phyloP scores from a whole-genome alignment of 2,329 filamentous ascomycete genomes.

The Calonectria honghensis region DNA sequence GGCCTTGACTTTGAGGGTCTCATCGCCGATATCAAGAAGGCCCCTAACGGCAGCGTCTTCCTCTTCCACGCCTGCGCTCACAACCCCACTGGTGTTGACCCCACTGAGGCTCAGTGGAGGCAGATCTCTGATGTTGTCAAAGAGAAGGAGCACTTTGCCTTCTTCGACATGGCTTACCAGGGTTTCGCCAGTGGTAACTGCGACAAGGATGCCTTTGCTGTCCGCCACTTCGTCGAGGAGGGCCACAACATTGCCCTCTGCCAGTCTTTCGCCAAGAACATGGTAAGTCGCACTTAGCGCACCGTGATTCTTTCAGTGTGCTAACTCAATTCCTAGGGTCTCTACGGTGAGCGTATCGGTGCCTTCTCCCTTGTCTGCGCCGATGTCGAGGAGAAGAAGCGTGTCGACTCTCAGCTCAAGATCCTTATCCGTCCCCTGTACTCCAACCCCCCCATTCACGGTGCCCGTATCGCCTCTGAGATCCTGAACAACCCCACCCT shows the following conservation, averaged over 20 bases:
- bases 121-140: constrained; percentile 92
- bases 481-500: constrained; percentile 91
- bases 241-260: constrained; percentile 91
- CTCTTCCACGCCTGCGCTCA: constrained; percentile 97
- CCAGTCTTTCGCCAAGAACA: constrained; percentile 99
- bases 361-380: constrained; percentile 95
- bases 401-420: constrained; percentile 98
- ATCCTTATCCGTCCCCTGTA: constrained; percentile 97
- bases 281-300: constrained; percentile 73
- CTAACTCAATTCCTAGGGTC: constrained; percentile 75
- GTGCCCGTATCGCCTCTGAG: constrained; percentile 92
- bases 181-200: constrained; percentile 96
- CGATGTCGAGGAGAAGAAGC: constrained; percentile 92
- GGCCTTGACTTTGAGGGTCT: constrained; percentile 98
- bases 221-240: constrained; percentile 94
- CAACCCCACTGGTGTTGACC: constrained; percentile 98
- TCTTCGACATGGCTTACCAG: constrained; percentile 99
- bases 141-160: constrained; percentile 90
- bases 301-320: neutral
- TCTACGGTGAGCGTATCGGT: constrained; percentile 98
- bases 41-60: constrained; percentile 90
- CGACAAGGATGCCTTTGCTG: constrained; percentile 93
- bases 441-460: constrained; percentile 98
- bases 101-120: constrained; percentile 92
- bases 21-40: constrained; percentile 90